Conservation (phyloP, 352 stramenopile genomes). For the Hyaloperonospora arabidopsidis region DNA sequence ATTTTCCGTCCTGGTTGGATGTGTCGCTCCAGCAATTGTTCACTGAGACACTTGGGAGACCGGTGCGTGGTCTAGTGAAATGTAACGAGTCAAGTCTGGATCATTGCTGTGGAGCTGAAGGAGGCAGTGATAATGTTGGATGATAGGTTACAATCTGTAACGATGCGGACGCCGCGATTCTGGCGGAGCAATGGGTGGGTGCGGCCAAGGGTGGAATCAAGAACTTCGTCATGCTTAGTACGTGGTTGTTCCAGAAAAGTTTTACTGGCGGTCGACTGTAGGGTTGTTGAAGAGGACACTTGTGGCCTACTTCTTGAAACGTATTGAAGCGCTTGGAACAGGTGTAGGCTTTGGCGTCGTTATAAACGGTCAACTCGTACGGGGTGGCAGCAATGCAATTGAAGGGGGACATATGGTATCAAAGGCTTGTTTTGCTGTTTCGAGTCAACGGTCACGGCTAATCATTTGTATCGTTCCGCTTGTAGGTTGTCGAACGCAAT, state of each 20-base stretch:
- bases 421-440: slow-evolving; percentile 51
- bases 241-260: background rate
- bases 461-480: background rate
- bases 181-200: slow-evolving; percentile 77
- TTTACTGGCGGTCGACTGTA: too few relatives aligned
- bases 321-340: slow-evolving; percentile 55
- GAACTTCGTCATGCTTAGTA: slow-evolving; percentile 84
- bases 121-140: slow-evolving; percentile 3
- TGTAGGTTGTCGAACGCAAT: slow-evolving; percentile 77
- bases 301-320: background rate
- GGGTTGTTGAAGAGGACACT: background rate
- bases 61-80: slow-evolving; percentile 10
- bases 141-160: slow-evolving; percentile 54
- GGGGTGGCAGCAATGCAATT: slow-evolving; percentile 54
- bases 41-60: slow-evolving; percentile 27
- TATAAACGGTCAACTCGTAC: slow-evolving; percentile 56
- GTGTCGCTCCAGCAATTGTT: slow-evolving; percentile 57
- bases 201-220: slow-evolving; percentile 46
- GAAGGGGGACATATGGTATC: slow-evolving; percentile 78
- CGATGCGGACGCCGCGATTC: slow-evolving; percentile 71
- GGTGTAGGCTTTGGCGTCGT: slow-evolving; percentile 67
- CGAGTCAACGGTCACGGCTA: slow-evolving; percentile 28
- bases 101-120: background rate
- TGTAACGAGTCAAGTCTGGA: background rate
- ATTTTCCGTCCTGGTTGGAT: slow-evolving; percentile 62